These are phyloP conservation scores for Penicillium hesseltinei DNA, from an alignment of 2,329 filamentous ascomycete genomes.

Conservation along the genomic window DNA sequence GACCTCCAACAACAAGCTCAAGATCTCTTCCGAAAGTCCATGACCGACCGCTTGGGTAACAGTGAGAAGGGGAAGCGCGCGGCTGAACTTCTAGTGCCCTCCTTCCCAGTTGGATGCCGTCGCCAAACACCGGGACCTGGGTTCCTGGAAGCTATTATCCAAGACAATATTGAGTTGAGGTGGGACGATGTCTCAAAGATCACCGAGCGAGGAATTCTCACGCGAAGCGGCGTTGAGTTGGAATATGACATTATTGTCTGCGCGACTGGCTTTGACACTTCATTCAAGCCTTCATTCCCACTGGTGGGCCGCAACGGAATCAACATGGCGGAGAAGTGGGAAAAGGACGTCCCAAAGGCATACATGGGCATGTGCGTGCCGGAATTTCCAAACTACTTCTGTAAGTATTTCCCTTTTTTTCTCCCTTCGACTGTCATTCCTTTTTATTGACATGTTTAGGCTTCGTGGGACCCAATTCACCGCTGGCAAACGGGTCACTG, in stretches of 20 bases:
- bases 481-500: not conserved
- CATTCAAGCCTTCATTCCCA: conserved; percentile 37
- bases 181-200: conserved; percentile 24
- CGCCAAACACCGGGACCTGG: conserved; percentile 30
- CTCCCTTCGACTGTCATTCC: no score
- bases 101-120: conserved; percentile 27
- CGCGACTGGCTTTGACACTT: conserved; percentile 45
- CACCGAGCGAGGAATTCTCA: conserved; percentile 22
- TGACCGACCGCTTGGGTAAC: conserved; percentile 1
- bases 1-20: not conserved
- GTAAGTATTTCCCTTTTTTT: not conserved
- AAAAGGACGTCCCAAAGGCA: conserved; percentile 16
- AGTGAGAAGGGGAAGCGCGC: conserved; percentile 9
- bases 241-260: conserved; percentile 36
- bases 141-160: conserved; percentile 29
- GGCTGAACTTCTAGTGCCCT: conserved; percentile 17
- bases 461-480: conserved; percentile 1
- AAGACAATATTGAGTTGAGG: conserved; percentile 23
- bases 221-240: conserved; percentile 15
- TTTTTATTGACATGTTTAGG: not conserved
- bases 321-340: conserved; percentile 23
- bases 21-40: not conserved
- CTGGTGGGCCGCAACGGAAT: conserved; percentile 31
- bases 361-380: conserved; percentile 23
- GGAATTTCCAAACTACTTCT: conserved; percentile 29